These are phyloP conservation scores for Colletotrichum tabaci DNA, from an alignment of 2,329 filamentous ascomycete species.

Conservation along the genomic window DNA sequence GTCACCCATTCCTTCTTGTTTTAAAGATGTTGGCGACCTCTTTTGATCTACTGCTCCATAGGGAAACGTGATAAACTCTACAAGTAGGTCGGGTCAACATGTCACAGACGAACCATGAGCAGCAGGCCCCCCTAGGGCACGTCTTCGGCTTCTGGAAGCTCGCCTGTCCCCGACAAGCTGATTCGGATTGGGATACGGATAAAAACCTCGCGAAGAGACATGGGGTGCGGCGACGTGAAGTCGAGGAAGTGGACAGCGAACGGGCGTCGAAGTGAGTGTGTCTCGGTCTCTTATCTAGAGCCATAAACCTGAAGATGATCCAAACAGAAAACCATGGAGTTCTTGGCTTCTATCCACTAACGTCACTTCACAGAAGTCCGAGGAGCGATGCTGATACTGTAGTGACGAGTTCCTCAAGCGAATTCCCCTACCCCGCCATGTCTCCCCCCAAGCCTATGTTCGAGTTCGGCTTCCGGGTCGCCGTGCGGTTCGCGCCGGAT, in stretches of 20 bases:
- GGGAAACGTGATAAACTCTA: not conserved
- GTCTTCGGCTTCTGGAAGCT: not conserved
- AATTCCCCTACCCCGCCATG: slow-evolving; percentile 56
- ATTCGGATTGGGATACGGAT: slow-evolving; percentile 4
- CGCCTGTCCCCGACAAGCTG: not conserved
- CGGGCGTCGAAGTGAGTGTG: not conserved
- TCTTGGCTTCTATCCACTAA: too few relatives aligned
- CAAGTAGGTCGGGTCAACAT: not conserved
- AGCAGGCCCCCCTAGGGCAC: not conserved
- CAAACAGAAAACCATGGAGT: not conserved
- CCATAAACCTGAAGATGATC: not conserved
- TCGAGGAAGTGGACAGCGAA: not conserved
- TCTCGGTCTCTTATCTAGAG: not conserved
- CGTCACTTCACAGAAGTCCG: not conserved
- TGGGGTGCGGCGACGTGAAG: not conserved
- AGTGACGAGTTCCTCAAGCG: not conserved
- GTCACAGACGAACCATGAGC: not conserved
- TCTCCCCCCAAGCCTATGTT: slow-evolving; percentile 61
- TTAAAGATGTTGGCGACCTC: not conserved
- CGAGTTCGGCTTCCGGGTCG: slow-evolving; percentile 65
- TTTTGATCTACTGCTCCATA: not conserved
- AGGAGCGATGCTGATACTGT: too few relatives aligned
- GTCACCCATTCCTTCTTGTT: not conserved
- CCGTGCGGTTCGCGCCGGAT: slow-evolving; percentile 47
- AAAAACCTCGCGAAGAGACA: slow-evolving; percentile 1